These are phyloP conservation scores for Rhodotorula babjevae DNA, from an alignment of 768 basidiomycete species.

Conservation along the genomic window DNA sequence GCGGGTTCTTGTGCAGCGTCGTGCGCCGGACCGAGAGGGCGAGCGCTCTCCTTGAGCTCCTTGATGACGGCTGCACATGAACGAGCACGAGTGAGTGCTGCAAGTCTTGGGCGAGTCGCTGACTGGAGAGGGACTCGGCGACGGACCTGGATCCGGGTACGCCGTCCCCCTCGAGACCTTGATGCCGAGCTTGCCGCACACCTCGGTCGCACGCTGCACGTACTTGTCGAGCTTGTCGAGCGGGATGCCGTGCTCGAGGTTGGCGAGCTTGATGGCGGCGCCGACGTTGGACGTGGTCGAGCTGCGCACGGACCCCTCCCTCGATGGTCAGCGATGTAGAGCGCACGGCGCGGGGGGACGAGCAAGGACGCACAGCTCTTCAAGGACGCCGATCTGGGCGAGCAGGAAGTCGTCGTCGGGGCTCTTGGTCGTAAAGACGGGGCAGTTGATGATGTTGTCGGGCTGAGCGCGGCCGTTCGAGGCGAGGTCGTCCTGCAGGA, in stretches of 20 bases:
- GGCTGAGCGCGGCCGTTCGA: constrained; percentile 30
- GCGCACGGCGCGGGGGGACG: background rate
- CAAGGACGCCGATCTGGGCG: constrained; percentile 32
- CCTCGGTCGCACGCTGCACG: background rate
- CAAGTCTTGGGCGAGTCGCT: too few species aligned
- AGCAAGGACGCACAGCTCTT: constrained; percentile 18
- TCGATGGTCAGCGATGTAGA: background rate
- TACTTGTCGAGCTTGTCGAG: background rate
- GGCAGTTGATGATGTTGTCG: constrained; percentile 17
- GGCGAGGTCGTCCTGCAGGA: constrained; percentile 28
- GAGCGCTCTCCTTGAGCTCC: background rate
- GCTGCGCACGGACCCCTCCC: background rate
- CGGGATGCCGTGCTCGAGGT: constrained; percentile 2
- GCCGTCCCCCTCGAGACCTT: constrained; percentile 14
- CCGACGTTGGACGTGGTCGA: constrained; percentile 19
- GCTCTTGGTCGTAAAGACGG: constrained; percentile 16
- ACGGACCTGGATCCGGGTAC: constrained; percentile 20
- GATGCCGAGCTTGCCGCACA: constrained; percentile 19
- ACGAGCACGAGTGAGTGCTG: background rate
- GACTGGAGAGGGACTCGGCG: background rate
- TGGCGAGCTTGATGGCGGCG: background rate
- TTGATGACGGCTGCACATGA: constrained; percentile 8
- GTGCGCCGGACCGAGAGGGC: background rate
- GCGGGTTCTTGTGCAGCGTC: constrained; percentile 13
- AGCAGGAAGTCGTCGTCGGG: constrained; percentile 34